Evolutionary conservation across 1,139 yeast genomes (phyloP).

Genomic region (Saccharomycopsis crataegensis): DNA sequence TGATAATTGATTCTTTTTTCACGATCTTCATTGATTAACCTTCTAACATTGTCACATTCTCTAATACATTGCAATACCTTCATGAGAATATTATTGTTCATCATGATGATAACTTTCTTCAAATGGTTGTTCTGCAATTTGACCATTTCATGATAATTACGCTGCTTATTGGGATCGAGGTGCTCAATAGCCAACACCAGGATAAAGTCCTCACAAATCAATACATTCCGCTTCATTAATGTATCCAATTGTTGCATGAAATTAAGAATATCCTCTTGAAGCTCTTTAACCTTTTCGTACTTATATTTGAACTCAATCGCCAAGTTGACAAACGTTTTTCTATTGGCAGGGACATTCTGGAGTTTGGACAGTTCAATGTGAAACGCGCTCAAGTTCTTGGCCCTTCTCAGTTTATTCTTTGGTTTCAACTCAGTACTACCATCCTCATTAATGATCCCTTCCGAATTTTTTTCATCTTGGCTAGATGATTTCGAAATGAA

Average conservation of each 20-base stretch:
- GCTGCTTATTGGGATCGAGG: neutral
- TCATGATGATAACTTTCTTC: neutral
- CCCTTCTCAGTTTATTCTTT: neutral
- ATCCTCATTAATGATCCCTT: no score
- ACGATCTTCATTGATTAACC: slow-evolving; percentile 26
- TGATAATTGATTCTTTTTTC: slow-evolving; percentile 18
- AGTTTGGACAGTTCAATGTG: slow-evolving; percentile 3
- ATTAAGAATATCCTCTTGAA: neutral
- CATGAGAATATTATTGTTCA: slow-evolving; percentile 6
- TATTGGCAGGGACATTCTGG: slow-evolving; percentile 6
- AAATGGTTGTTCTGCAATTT: neutral
- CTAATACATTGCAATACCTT: slow-evolving; percentile 4
- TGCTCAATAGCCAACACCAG: neutral
- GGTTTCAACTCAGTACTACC: no score
- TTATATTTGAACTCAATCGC: slow-evolving; percentile 14
- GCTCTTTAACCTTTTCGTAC: slow-evolving; percentile 1
- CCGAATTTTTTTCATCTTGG: no score
- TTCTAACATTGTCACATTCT: slow-evolving; percentile 24
- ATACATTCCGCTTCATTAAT: neutral
- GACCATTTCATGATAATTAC: neutral
- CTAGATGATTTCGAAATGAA: no score
- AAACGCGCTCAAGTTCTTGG: neutral
- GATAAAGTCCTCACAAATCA: neutral
- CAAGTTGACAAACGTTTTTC: slow-evolving; percentile 9
- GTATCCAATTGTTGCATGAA: neutral